Evolutionary conservation across 495 filamentous ascomycete genomes (phyloP).

Genomic region (Hyaloscypha finlandica): DNA sequence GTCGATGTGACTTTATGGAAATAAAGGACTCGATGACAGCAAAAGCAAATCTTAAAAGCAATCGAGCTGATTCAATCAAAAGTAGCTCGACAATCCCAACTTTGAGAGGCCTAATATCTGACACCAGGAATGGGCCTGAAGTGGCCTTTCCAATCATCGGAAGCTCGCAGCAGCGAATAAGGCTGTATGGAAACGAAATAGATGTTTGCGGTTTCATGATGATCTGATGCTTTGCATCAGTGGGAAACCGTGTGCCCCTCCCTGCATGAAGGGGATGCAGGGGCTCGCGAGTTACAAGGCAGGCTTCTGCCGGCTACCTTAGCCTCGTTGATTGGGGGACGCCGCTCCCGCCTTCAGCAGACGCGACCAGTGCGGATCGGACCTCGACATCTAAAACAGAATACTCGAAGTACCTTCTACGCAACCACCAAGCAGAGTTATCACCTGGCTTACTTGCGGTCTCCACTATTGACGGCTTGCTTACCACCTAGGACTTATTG

Average conservation of each 20-base stretch:
- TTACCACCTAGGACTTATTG: background rate
- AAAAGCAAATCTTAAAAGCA: background rate
- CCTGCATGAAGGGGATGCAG: slow-evolving; percentile 14
- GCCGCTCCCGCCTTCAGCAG: background rate
- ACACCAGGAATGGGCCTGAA: background rate
- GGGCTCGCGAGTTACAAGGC: background rate
- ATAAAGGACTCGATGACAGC: background rate
- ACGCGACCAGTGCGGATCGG: background rate
- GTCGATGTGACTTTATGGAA: background rate
- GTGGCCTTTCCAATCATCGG: background rate
- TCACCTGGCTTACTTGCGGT: background rate
- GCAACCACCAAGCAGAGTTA: background rate
- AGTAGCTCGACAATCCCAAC: too few relatives aligned
- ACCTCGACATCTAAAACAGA: background rate
- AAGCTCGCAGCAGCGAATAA: background rate
- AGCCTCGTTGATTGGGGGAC: background rate
- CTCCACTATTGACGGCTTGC: background rate
- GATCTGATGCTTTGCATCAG: slow-evolving; percentile 6
- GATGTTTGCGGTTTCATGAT: background rate
- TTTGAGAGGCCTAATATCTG: background rate
- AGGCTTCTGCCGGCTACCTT: background rate
- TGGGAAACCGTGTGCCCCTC: background rate
- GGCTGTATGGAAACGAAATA: slow-evolving; percentile 8
- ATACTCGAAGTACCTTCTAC: slow-evolving; percentile 1
- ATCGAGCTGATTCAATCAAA: background rate